A percentile compares a stretch with the other conserved stretches of the same genome.
These are phyloP conservation scores for Brettanomyces bruxellensis DNA, from an alignment of 805 yeast species.

Conservation along the genomic window DNA sequence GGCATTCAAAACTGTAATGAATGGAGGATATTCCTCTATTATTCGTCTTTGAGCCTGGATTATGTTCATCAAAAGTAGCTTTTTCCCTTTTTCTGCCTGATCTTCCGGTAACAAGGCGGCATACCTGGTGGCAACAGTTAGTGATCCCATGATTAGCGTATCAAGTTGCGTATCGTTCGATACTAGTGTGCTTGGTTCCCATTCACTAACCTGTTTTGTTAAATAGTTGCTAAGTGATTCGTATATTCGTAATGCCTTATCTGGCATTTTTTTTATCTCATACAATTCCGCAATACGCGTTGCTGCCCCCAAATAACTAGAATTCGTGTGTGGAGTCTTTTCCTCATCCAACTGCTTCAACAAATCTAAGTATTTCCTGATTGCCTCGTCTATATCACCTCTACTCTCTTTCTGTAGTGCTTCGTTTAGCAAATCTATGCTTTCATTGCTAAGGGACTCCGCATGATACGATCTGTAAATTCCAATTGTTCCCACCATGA, in stretches of 20 bases:
- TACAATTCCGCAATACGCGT: constrained; percentile 77
- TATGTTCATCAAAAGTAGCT: constrained; percentile 14
- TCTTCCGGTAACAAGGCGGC: constrained; percentile 15
- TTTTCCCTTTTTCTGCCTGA: constrained; percentile 13
- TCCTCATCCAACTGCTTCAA: constrained; percentile 49
- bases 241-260: constrained; percentile 20
- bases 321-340: constrained; percentile 45
- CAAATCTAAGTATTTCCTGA: constrained; percentile 63
- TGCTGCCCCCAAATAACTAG: constrained; percentile 83
- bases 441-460: constrained; percentile 8
- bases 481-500: background rate
- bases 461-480: background rate
- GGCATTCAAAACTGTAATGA: constrained; percentile 13
- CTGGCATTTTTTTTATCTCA: constrained; percentile 31
- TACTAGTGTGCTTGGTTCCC: background rate
- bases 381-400: constrained; percentile 54
- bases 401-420: constrained; percentile 13
- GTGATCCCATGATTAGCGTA: constrained; percentile 12
- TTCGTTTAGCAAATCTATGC: constrained; percentile 4
- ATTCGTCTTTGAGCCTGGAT: constrained; percentile 17
- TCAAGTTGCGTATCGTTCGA: constrained; percentile 5
- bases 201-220: background rate
- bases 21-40: constrained; percentile 18
- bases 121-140: constrained; percentile 17
- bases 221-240: constrained; percentile 13